Evolutionary conservation across 1,284 basidiomycete species (phyloP), one percentile per base, ranked within the genome.

Genomic region (Marasmius fiardii): DNA sequence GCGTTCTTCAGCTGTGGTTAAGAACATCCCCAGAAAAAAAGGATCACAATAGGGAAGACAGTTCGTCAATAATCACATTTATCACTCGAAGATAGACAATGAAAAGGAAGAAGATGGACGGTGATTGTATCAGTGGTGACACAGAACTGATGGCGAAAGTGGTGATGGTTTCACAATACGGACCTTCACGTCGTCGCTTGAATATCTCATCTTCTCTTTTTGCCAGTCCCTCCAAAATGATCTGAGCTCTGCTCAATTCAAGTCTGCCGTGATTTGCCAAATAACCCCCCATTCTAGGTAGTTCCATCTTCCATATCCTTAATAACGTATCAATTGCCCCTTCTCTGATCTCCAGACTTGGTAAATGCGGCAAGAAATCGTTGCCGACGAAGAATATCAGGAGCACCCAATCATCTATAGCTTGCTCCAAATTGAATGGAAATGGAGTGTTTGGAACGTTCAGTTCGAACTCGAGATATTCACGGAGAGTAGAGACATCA

Each of bases 351-450:
- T 99, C 97, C 77, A 99, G 85, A 58, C 90, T 93, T 21, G 97
- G 97, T 59, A 99, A 79, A 76, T 99, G 97, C 16, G 97, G 97
- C 67, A 99, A 80, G 79, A 99, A 99, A 76, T 99, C 97, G 78
- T 99, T 99, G 65, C 97, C 97, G 67, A 99, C 96, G 72, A 99
- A 98, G 84, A 99, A 98, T 67, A 98, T 98, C 66, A 99, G 81
- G 69, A 99, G 88, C 65, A 99, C 93, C 96, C 97, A 99, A 72
- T 99, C 97, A 81, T 99, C 97, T 72, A 99, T 93, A 35, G 97
- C 95, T 70, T 92, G 88, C 73, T 99, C 97, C 68, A 97, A 79
- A 67, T 94, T 88, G 79, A 96, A 99, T n/a, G 88, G 85, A 74
- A 98, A 97, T 0, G 88, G 78, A 14, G 82, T 73, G 57, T 83